Evolutionary conservation across 2,329 filamentous ascomycete genomes (phyloP).

Genomic region (Ophiosphaerella narmari): DNA sequence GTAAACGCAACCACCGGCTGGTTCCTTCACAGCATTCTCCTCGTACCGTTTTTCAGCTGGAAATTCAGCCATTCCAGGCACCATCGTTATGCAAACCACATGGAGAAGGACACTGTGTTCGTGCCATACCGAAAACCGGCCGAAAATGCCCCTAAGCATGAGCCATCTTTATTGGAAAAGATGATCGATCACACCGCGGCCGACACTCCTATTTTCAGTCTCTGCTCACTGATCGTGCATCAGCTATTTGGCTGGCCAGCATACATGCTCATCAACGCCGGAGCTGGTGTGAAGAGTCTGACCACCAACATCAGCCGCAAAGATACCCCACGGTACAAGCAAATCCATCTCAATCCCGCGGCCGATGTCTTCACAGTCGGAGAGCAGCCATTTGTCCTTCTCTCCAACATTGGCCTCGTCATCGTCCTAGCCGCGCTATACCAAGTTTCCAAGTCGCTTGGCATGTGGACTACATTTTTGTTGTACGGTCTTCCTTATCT

Average conservation of each 20-base stretch:
- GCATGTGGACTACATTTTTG: conserved; percentile 60
- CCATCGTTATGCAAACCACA: conserved; percentile 70
- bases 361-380: conserved; percentile 19
- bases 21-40: conserved; percentile 66
- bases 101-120: conserved; percentile 63
- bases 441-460: conserved; percentile 58
- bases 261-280: conserved; percentile 64
- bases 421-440: conserved; percentile 53
- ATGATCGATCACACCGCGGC: conserved; percentile 52
- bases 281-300: conserved; percentile 24
- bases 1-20: conserved; percentile 68
- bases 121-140: conserved; percentile 35
- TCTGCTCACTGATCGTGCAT: conserved; percentile 62
- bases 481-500: conserved; percentile 69
- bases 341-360: conserved; percentile 27
- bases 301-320: conserved; percentile 11
- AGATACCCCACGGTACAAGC: conserved; percentile 17
- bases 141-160: conserved; percentile 3
- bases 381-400: conserved; percentile 21
- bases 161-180: conserved; percentile 15
- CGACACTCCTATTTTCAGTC: conserved; percentile 64
- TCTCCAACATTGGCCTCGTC: conserved; percentile 24
- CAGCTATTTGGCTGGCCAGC: conserved; percentile 68
- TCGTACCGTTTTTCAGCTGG: conserved; percentile 76
- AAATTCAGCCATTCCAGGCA: conserved; percentile 72